Percentiles rank a stretch among this genome's conserved stretches.
phyloP scores from a whole-genome alignment of 495 filamentous ascomycete genomes.

The Penicillium odoratum region DNA sequence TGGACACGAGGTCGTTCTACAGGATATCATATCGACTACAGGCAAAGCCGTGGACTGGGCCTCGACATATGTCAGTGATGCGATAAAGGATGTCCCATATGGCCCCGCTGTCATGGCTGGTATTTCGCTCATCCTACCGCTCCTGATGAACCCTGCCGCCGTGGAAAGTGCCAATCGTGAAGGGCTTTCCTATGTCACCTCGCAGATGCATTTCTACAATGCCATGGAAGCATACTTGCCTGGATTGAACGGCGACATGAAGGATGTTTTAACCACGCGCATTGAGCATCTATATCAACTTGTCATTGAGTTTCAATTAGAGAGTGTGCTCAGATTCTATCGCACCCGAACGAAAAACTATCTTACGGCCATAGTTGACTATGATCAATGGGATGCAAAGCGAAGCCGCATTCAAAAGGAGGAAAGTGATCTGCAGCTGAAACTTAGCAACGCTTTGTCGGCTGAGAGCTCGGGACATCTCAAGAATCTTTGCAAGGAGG shows the following conservation, averaged over 20 bases:
- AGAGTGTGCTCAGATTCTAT: conserved; percentile 15
- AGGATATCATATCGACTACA: neutral
- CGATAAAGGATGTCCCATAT: conserved; percentile 13
- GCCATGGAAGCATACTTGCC: conserved; percentile 8
- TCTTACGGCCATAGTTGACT: conserved; percentile 5
- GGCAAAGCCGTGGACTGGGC: conserved; percentile 10
- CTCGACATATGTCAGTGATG: conserved; percentile 6
- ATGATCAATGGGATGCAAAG: conserved; percentile 5
- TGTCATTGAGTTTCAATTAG: conserved; percentile 13
- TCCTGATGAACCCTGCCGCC: conserved; percentile 6
- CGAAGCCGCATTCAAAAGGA: neutral
- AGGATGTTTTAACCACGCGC: neutral
- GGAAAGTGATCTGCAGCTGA: neutral
- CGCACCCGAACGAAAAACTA: conserved; percentile 8
- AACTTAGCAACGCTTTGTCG: neutral
- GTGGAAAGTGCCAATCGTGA: conserved; percentile 5
- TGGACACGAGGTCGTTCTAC: conserved; percentile 8
- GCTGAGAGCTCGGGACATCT: neutral
- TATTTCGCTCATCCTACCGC: conserved; percentile 6
- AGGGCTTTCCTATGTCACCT: conserved; percentile 11
- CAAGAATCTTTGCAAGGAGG: neutral
- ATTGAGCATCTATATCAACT: conserved; percentile 8
- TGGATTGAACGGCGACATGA: neutral
- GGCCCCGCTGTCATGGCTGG: conserved; percentile 13
- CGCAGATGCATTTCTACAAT: conserved; percentile 11